Conservation (phyloP, 129 eudicot genomes). For the Lactuca sativa region DNA sequence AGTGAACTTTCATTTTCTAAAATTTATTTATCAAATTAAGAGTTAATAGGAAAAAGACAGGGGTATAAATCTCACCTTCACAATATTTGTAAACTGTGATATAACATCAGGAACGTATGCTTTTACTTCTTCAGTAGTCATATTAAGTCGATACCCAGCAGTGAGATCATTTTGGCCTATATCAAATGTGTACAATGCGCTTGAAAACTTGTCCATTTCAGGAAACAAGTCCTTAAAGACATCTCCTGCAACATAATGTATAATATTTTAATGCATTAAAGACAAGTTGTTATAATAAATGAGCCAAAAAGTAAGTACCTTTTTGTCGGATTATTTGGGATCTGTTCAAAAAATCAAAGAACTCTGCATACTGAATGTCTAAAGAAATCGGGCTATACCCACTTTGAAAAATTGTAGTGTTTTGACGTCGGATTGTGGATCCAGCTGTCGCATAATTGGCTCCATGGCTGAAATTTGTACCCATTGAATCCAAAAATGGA, state of each 20-base stretch:
- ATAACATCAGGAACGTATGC: conserved; percentile 64
- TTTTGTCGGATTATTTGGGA: conserved; percentile 44
- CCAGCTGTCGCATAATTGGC: conserved; percentile 78
- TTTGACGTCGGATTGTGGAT: conserved; percentile 68
- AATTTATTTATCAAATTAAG: background rate
- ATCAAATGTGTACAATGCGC: conserved; percentile 70
- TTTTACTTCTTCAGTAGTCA: conserved; percentile 63
- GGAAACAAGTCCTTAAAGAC: conserved; percentile 46
- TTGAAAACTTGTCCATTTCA: conserved; percentile 39
- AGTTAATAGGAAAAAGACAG: background rate
- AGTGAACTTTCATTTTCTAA: background rate
- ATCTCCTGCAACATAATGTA: conserved; percentile 32
- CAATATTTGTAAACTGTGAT: conserved; percentile 38
- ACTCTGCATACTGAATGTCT: conserved; percentile 48
- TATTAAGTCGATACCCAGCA: conserved; percentile 69
- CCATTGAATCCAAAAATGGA: conserved; percentile 68
- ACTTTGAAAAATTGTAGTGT: conserved; percentile 56
- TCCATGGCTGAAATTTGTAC: conserved; percentile 76
- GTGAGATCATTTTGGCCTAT: conserved; percentile 91
- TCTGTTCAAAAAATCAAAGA: conserved; percentile 36
- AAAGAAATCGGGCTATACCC: conserved; percentile 65
- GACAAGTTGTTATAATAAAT: background rate
- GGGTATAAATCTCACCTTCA: conserved; percentile 44
- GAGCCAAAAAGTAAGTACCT: conserved; percentile 29
- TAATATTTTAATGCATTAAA: conserved; percentile 3